Evolutionary conservation across 257 asterid genomes (phyloP).

Genomic region (Pogostemon cablin): DNA sequence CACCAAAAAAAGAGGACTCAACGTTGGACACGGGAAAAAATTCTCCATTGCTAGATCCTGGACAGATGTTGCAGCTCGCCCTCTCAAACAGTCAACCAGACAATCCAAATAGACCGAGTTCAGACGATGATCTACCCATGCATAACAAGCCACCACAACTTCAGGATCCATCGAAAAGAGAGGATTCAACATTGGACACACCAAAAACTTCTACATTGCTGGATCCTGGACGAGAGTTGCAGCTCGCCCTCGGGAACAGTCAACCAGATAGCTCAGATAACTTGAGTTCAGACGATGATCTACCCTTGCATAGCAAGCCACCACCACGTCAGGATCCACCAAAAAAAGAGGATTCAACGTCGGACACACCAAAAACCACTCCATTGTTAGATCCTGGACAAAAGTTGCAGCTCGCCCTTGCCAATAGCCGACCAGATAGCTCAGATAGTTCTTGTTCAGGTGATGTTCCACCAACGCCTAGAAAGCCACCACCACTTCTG

Average conservation of each 20-base stretch:
- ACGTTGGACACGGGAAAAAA: not conserved
- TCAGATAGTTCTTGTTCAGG: no score
- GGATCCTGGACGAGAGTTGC: no score
- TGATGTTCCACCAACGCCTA: no score
- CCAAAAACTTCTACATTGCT: no score
- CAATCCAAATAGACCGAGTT: slow-evolving; percentile 38
- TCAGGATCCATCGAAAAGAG: no score
- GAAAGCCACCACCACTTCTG: no score
- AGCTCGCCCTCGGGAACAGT: no score
- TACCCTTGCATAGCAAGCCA: slow-evolving; percentile 7
- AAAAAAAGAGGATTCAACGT: not conserved
- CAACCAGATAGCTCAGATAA: slow-evolving; percentile 37
- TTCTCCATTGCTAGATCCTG: slow-evolving; percentile 36
- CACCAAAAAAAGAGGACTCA: slow-evolving; percentile 3
- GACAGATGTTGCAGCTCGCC: slow-evolving; percentile 53
- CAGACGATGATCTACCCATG: slow-evolving; percentile 44
- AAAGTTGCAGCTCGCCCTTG: no score
- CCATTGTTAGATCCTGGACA: no score
- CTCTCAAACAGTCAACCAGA: slow-evolving; percentile 48
- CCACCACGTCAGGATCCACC: slow-evolving; percentile 8
- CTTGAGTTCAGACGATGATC: slow-evolving; percentile 56
- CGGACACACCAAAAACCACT: slow-evolving; percentile 36
- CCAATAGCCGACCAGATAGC: no score
- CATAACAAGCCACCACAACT: not conserved
- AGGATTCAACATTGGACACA: no score